Conservation (phyloP, 768 basidiomycete genomes). For the Sarcodon aspratus region DNA sequence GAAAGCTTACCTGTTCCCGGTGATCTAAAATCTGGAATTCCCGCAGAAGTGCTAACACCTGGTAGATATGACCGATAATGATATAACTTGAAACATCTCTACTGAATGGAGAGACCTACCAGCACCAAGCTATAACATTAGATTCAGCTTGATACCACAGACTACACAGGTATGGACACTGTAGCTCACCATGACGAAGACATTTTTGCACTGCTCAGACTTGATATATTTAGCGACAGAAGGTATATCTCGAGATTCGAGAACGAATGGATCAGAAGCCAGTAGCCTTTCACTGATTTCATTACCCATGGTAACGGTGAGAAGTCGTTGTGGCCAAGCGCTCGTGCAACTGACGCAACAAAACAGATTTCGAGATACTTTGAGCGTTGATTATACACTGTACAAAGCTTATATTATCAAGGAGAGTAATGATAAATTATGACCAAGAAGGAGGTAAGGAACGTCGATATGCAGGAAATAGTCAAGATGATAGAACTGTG, state of each 20-base stretch:
- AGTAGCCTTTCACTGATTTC: too few species aligned
- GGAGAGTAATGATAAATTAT: too few species aligned
- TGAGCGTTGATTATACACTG: too few species aligned
- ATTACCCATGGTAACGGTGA: too few species aligned
- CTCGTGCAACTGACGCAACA: too few species aligned
- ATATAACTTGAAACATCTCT: background rate
- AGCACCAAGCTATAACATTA: constrained; percentile 44
- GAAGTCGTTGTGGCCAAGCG: too few species aligned
- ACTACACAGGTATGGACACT: background rate
- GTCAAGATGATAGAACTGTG: too few species aligned
- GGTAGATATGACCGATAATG: background rate
- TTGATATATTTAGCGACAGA: constrained; percentile 57
- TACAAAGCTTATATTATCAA: too few species aligned
- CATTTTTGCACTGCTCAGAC: constrained; percentile 52
- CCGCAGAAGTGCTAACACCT: constrained; percentile 31
- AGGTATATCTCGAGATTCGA: constrained; percentile 26
- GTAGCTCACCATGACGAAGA: constrained; percentile 60
- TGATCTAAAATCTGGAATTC: constrained; percentile 44
- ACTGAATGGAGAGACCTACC: constrained; percentile 27
- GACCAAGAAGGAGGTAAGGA: too few species aligned
- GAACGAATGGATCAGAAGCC: constrained; percentile 7
- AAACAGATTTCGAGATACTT: too few species aligned
- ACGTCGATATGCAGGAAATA: too few species aligned
- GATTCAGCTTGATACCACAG: background rate
- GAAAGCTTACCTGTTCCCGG: constrained; percentile 25